Base-by-base conservation (phyloP, 2,329 filamentous ascomycete species). In the Ceratocystis variospora region DNA sequence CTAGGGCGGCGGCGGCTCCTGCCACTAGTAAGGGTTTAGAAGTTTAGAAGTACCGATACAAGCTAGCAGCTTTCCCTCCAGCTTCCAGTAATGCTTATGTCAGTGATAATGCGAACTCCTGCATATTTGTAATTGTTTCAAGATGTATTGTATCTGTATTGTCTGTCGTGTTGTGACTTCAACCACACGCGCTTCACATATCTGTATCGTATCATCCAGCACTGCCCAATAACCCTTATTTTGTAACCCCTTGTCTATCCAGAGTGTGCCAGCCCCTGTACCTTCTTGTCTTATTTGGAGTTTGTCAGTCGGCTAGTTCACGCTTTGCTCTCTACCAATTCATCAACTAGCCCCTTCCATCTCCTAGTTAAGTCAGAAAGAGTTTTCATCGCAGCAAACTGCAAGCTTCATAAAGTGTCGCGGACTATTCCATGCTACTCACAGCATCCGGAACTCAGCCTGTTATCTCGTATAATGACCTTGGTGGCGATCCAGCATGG, bases 401-500 rank as follows among this genome's bases (percentile, higher is more conserved):
- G 22, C 15, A 22, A 28, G 10, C 10, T 53, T 5, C 48, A 17
- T 15, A 28, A 3, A 28, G 48, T 12, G 8, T 19, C 48, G 25
- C 15, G 19, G 15, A 53, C 25, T 15, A 12, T 25, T 28, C 8
- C 10, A 22, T 25, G 22, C 48, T 12, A 28, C 25, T 28, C 2
- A 22, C 48, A 41, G 37, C 37, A 3, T 15, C 12, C 37, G 37
- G 10, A 10, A 41, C 37, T 41, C 22, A 28, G 15, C 48, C 48
- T 25, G 28, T 12, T 28, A 19, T 53, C 22, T 41, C 37, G 12
- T 15, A 41, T 15, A 53, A 53, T 53, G 48, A 10, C 8, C 22
- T 53, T 28, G 19, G 3, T 15, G 48, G 48, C 22, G 8, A 53
- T 53, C 25, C 48, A 28, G 6, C 22, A 76, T 76, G 75, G 68